Conservation (phyloP, 2,329 filamentous ascomycete species). For the Delphinella strobiligena region DNA sequence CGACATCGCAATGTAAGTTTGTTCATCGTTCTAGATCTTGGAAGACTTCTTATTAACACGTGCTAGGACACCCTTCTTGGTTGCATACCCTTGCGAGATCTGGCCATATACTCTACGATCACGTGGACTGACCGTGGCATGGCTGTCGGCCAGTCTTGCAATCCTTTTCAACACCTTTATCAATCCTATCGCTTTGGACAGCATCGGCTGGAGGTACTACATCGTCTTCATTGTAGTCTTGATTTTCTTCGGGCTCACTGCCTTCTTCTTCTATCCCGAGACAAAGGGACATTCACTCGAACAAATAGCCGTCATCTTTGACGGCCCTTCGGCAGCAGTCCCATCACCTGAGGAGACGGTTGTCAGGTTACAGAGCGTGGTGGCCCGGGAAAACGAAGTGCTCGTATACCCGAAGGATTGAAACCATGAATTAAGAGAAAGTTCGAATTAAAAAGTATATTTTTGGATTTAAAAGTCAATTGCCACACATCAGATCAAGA, state of each 20-base stretch:
- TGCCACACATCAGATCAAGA: too few relatives aligned
- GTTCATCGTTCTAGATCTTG: background rate
- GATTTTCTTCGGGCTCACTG: conserved; percentile 23
- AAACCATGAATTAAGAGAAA: too few relatives aligned
- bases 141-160: background rate
- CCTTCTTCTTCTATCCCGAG: conserved; percentile 10
- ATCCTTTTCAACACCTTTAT: conserved; percentile 51
- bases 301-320: conserved; percentile 9
- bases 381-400: too few relatives aligned
- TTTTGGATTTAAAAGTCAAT: too few relatives aligned
- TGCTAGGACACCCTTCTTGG: background rate
- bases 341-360: too few relatives aligned
- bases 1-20: conserved; percentile 23
- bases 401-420: too few relatives aligned
- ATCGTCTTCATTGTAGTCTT: conserved; percentile 38
- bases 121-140: conserved; percentile 40
- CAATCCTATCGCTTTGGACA: conserved; percentile 34
- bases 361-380: too few relatives aligned
- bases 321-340: too few relatives aligned
- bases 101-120: conserved; percentile 48
- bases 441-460: too few relatives aligned
- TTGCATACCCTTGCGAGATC: conserved; percentile 6
- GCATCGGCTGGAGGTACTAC: conserved; percentile 35
- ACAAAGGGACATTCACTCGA: conserved; percentile 7
- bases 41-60: background rate